Evolutionary conservation across 352 stramenopile species (phyloP), one percentile per base, ranked within the genome.

Genomic region (Nothophytophthora sp.): DNA sequence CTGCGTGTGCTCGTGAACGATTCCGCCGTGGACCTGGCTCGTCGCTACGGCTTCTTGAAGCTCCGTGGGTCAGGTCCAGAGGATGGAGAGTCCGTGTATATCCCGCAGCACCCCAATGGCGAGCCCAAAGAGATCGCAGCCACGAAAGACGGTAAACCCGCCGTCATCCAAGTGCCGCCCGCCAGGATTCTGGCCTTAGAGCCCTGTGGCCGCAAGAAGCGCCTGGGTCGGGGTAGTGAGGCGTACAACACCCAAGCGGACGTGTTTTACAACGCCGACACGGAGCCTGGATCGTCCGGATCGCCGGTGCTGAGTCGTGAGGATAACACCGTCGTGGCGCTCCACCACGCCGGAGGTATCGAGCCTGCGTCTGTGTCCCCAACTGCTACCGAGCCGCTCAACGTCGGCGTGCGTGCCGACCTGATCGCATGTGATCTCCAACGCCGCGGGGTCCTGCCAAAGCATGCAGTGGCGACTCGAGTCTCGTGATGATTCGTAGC

Each of bases 221-320:
- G 40, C 35, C 29, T 59, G 32, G 49, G 50, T 37, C 30, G 38
- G 23, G 42, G 56, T 20, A 63, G 44, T 15, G 44, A 51, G 36
- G 41, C 46, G 23, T 55, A 40, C 6, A 30, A 41, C 5, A 66
- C 64, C 45, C 48, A 80, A 39, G 46, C 61, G 67, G 74, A 15
- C 37, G 77, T 89, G 20, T 73, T 61, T 36, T 91, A 91, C 55
- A 83, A 81, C 57, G 77, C 75, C 23, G 81, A 91, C 48, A 89
- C 81, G 25, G 50, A 73, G 30, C 74, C 74, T 38, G 80, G 80
- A n/a, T 87, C 80, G 10, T 88, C 76, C 5, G 76, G 76, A 8
- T 84, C 76, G 20, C 76, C 76, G 0, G 76, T 88, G 23, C 38
- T 88, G 22, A 85, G 73, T 50, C 71, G 61, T 27, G 53, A 58